Evolutionary conservation across 192 early-diverging fungal genomes (phyloP).

Genomic region (Coemansia sp.): DNA sequence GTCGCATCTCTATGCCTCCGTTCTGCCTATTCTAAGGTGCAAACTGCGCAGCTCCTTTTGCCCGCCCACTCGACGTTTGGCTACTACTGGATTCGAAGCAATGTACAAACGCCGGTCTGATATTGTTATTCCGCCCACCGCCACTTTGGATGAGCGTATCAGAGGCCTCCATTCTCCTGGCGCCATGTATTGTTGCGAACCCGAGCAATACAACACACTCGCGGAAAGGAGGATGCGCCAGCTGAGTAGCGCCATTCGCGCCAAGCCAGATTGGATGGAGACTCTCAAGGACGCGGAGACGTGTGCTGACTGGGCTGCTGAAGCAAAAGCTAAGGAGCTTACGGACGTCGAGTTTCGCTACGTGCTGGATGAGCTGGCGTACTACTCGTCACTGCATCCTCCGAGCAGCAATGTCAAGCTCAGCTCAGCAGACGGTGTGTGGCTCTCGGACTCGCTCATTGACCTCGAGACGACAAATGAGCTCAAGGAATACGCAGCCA

Average conservation of each 20-base stretch:
- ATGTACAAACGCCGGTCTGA: background rate
- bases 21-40: too few relatives aligned
- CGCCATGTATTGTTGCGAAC: conserved; percentile 8
- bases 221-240: conserved; percentile 28
- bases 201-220: background rate
- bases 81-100: background rate
- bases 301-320: conserved; percentile 19
- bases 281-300: conserved; percentile 25
- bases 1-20: too few relatives aligned
- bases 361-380: conserved; percentile 49
- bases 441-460: conserved; percentile 41
- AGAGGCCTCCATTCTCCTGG: background rate
- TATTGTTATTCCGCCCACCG: background rate
- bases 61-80: too few relatives aligned
- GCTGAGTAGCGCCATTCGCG: conserved; percentile 52
- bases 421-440: conserved; percentile 37
- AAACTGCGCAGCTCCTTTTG: too few relatives aligned
- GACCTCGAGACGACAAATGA: conserved; percentile 12
- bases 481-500: background rate
- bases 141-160: background rate
- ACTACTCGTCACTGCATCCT: conserved; percentile 23
- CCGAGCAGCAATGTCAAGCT: conserved; percentile 19
- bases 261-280: conserved; percentile 49
- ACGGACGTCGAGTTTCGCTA: conserved; percentile 44
- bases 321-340: conserved; percentile 25